Percentiles rank a stretch among this genome's conserved stretches.
Conservation (phyloP, 83 land plant species). For the Thuja plicata region DNA sequence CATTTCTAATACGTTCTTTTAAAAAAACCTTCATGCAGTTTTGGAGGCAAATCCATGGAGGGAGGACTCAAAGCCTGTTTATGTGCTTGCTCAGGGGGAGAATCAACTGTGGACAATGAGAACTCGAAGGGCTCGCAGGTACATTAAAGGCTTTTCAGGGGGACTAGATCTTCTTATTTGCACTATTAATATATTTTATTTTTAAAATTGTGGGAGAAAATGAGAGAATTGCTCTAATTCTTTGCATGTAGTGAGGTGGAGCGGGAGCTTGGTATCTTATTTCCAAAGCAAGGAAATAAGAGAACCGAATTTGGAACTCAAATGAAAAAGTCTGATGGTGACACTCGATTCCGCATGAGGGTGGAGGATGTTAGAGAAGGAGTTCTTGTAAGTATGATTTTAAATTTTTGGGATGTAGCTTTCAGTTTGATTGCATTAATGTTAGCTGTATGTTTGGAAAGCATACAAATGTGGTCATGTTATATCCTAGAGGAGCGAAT, state of each 20-base stretch:
- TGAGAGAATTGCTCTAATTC: background rate
- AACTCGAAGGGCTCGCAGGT: conserved; percentile 80
- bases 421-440: background rate
- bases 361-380: conserved; percentile 85
- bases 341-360: conserved; percentile 57
- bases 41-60: conserved; percentile 88
- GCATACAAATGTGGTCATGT: background rate
- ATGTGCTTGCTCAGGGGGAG: conserved; percentile 72
- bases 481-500: background rate
- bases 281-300: conserved; percentile 54
- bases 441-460: background rate
- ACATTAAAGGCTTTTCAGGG: background rate
- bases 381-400: conserved; percentile 59
- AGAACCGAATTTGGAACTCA: conserved; percentile 33
- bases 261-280: conserved; percentile 68
- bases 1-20: background rate
- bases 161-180: background rate
- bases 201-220: background rate
- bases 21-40: conserved; percentile 27
- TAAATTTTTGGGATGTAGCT: background rate
- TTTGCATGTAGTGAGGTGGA: conserved; percentile 69
- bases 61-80: conserved; percentile 73
- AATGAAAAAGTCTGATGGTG: conserved; percentile 33
- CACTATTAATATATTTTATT: background rate
- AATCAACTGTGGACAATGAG: conserved; percentile 82